Evolutionary conservation across 1,284 basidiomycete genomes (phyloP), one percentile per base, ranked within the genome.

Genomic region (Cutaneotrichosporon arboriforme): DNA sequence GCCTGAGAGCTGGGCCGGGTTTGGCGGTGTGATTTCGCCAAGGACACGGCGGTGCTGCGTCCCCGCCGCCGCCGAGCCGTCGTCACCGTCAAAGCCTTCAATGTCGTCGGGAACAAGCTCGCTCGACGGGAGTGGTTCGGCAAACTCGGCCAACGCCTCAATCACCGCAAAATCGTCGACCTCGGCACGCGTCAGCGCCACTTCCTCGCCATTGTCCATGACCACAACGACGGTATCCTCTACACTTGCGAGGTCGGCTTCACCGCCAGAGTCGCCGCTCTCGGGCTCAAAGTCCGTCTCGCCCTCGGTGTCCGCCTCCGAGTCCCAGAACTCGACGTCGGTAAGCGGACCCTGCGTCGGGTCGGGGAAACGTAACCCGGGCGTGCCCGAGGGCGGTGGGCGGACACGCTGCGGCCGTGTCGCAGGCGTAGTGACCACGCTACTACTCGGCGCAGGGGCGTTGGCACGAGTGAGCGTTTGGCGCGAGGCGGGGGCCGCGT

Each of bases 191-290:
- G 39, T 17, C 15, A 49, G 18, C 14, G 22, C 5, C 14, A 49
- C 10, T 15, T 35, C 48, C 18, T 49, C 39, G 4, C 48, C 48
- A 33, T 49, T 39, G 33, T 36, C 39, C 20, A 49, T 21, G 18
- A 22, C 20, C 15, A 42, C 8, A 8, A 35, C 8, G 18, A 45
- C 21, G 7, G 20, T 13, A 7, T 42, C 39, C 14, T 49, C 8
- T 40, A 12, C 18, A 18, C 37, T 2, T n/a, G n/a, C n/a, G n/a
- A n/a, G n/a, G n/a, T n/a, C n/a, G 37, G 37, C 13, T 49, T 20
- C 18, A 38, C 18, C 2, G 39, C 34, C 14, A n/a, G 15, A 15
- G 4, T 15, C 13, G 39, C 37, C 36, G 8, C 37, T 35, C 21
- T 46, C 45, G 4, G 43, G 33, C 43, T 35, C 33, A 18, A 45